Conservation (phyloP, 2,329 filamentous ascomycete genomes). For the Escovopsis sp. region DNA sequence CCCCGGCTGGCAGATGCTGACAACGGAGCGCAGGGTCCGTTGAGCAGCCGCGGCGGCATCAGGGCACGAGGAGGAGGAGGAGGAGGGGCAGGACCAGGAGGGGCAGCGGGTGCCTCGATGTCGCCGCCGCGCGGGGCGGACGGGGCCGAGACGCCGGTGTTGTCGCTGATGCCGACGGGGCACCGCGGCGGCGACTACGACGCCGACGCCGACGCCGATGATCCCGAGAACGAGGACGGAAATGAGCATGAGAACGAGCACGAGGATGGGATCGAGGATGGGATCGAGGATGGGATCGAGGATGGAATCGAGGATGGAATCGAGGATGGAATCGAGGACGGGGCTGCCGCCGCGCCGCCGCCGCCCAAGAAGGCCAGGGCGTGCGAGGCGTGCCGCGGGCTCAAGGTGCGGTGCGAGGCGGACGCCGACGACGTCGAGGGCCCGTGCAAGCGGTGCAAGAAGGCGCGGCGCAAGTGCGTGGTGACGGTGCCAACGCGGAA, state of each 20-base stretch:
- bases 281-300: conserved; percentile 4
- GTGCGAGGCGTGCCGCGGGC: conserved; percentile 59
- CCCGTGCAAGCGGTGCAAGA: conserved; percentile 61
- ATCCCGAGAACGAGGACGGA: conserved; percentile 2
- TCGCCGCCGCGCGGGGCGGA: conserved; percentile 9
- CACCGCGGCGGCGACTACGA: not conserved
- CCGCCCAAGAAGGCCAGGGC: conserved; percentile 53
- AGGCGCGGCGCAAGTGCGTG: conserved; percentile 63
- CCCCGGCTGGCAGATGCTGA: conserved; percentile 14
- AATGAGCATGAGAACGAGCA: not conserved
- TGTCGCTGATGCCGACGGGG: conserved; percentile 2
- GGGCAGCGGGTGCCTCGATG: not conserved
- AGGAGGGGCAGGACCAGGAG: not conserved
- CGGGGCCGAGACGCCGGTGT: conserved; percentile 10
- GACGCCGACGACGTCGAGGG: conserved; percentile 47
- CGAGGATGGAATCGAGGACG: conserved; percentile 5
- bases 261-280: conserved; percentile 1
- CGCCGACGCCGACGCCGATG: conserved; percentile 1
- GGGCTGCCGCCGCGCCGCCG: conserved; percentile 14
- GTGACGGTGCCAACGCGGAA: conserved; percentile 64
- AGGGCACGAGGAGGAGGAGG: not conserved
- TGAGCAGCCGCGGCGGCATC: not conserved
- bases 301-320: conserved; percentile 7
- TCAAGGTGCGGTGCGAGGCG: conserved; percentile 78
- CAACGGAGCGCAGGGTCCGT: conserved; percentile 10